phyloP scores from a whole-genome alignment of 257 asterid species.

The Jasminum sambac region DNA sequence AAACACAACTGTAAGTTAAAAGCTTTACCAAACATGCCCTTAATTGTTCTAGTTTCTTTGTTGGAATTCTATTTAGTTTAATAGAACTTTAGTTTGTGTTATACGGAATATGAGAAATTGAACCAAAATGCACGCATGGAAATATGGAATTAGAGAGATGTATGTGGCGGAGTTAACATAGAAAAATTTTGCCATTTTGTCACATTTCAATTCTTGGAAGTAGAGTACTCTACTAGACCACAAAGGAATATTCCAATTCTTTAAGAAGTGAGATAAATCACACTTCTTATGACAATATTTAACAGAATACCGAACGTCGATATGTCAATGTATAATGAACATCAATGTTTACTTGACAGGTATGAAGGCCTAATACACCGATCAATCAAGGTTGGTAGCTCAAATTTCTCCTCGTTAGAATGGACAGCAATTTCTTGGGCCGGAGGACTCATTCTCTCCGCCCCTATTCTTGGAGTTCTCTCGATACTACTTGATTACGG shows the following conservation, averaged over 20 bases:
- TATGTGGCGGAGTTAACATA: not conserved
- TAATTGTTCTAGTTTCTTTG: not conserved
- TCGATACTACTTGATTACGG: slow-evolving; percentile 71
- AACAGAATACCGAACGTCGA: too few species aligned
- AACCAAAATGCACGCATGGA: not conserved
- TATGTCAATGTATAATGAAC: too few species aligned
- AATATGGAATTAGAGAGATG: not conserved
- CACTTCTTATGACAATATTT: too few species aligned
- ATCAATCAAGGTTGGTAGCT: slow-evolving; percentile 46
- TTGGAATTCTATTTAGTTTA: not conserved
- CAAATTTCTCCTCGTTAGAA: slow-evolving; percentile 56
- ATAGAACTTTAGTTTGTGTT: not conserved
- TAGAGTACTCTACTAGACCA: not conserved
- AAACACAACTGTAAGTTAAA: slow-evolving; percentile 64
- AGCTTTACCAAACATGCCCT: not conserved
- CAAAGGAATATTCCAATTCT: too few species aligned
- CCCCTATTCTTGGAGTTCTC: slow-evolving; percentile 59
- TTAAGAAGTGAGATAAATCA: too few species aligned
- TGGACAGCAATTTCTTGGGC: slow-evolving; percentile 89
- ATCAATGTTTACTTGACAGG: slow-evolving; percentile 35
- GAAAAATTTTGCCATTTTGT: not conserved
- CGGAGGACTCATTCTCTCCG: slow-evolving; percentile 65
- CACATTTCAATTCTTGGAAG: not conserved
- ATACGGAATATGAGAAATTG: not conserved
- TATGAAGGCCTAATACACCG: slow-evolving; percentile 53